Base-by-base conservation (phyloP, 176 grass and related monocot genomes). In the Triticum turgidum region DNA sequence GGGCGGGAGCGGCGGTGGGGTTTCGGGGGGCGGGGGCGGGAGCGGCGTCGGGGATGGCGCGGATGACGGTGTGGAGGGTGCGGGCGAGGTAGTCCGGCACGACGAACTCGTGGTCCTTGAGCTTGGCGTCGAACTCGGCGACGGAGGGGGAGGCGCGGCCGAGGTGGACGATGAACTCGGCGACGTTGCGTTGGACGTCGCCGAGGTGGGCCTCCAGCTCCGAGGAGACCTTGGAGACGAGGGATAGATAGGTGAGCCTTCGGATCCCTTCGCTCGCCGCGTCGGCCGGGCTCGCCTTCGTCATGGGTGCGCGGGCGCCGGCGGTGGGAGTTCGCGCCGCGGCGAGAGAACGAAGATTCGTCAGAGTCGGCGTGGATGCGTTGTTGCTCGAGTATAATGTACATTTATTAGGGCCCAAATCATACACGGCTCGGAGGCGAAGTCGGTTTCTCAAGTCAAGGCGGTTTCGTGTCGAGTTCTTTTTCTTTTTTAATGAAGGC, bases 131-230 rank as follows among this genome's bases (percentile, higher is more conserved):
- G 80, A 94, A 91, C 11, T 91, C 92, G 8, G 78, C 89, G 76
- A 83, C 86, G 32, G 80, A 81, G 71, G 70, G 5, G 61, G 83
- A 91, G n/a, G 59, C 11, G 76, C 84, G 83, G 77, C 87, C 89
- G 20, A 94, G 92, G 10, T 91, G 69, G 69, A 82, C 83, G 89
- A 94, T 63, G 81, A 89, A 91, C 80, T 94, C 89, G 44, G 89
- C 83, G 61, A 91, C 77, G 5, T 87, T 52, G 80, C 83, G 82
- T 65, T 88, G 25, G 52, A 44, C 80, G 75, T 80, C 73, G 37
- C 75, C 89, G 22, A 89, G 49, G 69, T 94, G 89, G 52, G 87
- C 73, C 81, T 94, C 86, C 0, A 94, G 87, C 82, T 89, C 89
- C 49, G 76, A 87, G 83, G 86, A 94, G 33, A 91, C 86, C 62